Evolutionary conservation across 192 early-diverging fungal species (phyloP), one percentile per base, ranked within the genome.

Genomic region (Umbelopsis isabellina): DNA sequence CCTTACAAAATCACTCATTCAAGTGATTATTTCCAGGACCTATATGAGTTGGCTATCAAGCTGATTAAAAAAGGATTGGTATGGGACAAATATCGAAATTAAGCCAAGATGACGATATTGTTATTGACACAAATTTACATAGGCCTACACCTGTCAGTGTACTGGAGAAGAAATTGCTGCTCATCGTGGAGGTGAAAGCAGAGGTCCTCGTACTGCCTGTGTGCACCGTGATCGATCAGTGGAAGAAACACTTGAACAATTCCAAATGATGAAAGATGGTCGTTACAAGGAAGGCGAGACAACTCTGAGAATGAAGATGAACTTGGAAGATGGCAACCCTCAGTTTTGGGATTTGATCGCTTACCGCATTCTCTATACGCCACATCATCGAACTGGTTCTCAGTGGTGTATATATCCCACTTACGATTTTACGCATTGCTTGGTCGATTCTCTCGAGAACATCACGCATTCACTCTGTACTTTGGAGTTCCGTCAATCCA

Each of bases 311-410:
- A 99, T 99, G 98, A 99, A 99, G 86, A 98, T 98, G 97, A 94
- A 99, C 76, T 87, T 99, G 83, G 87, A 94, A 78, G 91, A 94
- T 80, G 94, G 94, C 50, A 99, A 98, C 79, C 96, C 96, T 41
- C 95, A 97, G 86, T 98, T 99, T 87, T 99, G 98, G 98, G 97
- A 99, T 74, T 82, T 96, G 75, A 91, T 98, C 46, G 98, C 98
- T 20, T 99, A 99, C 81, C 93, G 98, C 66, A 90, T 99, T 47
- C 66, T 96, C 61, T 94, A 92, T 70, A 87, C 96, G 12, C 90
- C 89, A 48, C 98, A 99, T 79, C 91, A 92, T 80, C 90, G 98
- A 47, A 98, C 98, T 30, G 95, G 91, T 46, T 81, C 88, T 49
- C 79, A 92, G 52, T 99, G 98, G 98, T 94, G 97, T 74, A 94